phyloP scores from a whole-genome alignment of 331 rosid genomes.

The Acacia pycnantha region DNA sequence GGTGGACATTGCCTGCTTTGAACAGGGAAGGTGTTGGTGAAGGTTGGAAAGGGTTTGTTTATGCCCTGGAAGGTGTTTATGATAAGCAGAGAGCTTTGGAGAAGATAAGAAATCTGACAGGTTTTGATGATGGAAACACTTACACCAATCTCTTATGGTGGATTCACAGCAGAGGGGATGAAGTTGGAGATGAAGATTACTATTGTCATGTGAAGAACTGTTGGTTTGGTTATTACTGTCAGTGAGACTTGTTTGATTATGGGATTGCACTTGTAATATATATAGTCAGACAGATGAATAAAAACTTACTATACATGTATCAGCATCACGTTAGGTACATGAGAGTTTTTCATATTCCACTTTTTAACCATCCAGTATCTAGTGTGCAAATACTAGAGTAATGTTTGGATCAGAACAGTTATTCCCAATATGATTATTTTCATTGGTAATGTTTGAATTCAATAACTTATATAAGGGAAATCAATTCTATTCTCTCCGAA shows the following conservation, averaged over 20 bases:
- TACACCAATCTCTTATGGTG: constrained; percentile 72
- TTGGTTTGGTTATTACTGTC: constrained; percentile 63
- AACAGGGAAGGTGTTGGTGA: constrained; percentile 60
- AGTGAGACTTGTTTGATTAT: constrained; percentile 29
- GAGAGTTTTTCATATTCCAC: not conserved
- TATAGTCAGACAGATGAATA: not conserved
- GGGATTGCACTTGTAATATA: not conserved
- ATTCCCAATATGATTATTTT: not conserved
- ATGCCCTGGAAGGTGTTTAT: constrained; percentile 54
- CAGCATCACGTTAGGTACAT: not conserved
- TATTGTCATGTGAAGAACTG: constrained; percentile 45
- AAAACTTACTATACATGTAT: not conserved
- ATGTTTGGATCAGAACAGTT: not conserved
- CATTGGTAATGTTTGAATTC: not conserved
- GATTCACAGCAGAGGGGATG: constrained; percentile 58
- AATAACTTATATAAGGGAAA: not conserved
- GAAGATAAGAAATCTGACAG: constrained; percentile 47
- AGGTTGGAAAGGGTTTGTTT: constrained; percentile 79
- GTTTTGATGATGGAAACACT: constrained; percentile 65
- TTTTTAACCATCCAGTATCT: not conserved
- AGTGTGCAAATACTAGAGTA: too few species aligned
- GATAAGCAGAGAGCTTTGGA: constrained; percentile 48
- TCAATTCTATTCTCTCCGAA: not conserved
- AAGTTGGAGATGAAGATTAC: constrained; percentile 30
- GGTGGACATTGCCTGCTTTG: constrained; percentile 49